phyloP scores from a whole-genome alignment of 208 protist genomes.

The Naegleria gruberi region DNA sequence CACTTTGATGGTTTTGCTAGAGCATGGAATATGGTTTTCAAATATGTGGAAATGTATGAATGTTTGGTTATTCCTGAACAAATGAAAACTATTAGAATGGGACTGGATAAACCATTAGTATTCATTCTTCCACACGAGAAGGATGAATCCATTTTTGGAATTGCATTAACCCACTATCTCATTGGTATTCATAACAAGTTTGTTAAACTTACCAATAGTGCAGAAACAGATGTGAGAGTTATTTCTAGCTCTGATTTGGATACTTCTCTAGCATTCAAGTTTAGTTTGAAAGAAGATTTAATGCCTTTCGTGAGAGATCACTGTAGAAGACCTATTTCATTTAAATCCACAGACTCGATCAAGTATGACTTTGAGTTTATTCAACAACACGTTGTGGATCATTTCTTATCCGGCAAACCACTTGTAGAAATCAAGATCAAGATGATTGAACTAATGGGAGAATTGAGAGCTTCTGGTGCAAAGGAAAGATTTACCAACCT shows the following conservation, averaged over 20 bases:
- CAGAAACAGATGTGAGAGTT: no score
- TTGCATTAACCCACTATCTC: not conserved
- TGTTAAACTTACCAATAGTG: not conserved
- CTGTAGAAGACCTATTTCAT: not conserved
- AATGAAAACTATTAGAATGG: not conserved
- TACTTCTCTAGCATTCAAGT: not conserved
- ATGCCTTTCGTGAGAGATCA: not conserved
- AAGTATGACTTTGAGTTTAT: not conserved
- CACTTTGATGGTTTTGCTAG: not conserved
- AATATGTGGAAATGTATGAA: not conserved
- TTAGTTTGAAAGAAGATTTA: not conserved
- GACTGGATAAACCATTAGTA: not conserved
- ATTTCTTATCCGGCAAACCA: not conserved
- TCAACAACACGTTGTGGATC: not conserved
- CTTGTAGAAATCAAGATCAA: not conserved
- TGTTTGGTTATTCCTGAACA: not conserved
- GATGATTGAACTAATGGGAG: not conserved
- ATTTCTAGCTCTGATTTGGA: not conserved
- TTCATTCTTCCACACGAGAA: not conserved
- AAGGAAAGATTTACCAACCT: not conserved
- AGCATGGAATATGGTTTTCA: not conserved
- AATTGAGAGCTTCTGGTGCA: not conserved
- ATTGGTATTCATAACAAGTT: not conserved
- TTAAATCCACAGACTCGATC: not conserved
- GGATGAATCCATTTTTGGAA: not conserved